These are phyloP conservation scores for Trichocladium antarcticum DNA, from an alignment of 495 filamentous ascomycete species.

Conservation along the genomic window DNA sequence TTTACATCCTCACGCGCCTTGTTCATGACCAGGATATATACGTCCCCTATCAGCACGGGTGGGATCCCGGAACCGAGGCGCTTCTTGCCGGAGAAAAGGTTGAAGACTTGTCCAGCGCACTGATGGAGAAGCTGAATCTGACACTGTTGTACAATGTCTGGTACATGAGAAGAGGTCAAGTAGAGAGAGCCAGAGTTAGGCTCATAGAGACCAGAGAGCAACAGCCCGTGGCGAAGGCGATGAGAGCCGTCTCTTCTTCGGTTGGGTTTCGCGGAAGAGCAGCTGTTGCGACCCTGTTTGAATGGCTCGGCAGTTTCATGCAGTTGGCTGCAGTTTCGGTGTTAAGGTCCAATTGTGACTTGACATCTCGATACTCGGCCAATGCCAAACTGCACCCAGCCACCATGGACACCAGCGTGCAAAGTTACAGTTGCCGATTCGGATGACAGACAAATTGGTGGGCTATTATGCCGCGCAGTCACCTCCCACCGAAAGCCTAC, in stretches of 20 bases:
- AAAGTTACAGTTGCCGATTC: too few relatives aligned
- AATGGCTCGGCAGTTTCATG: too few relatives aligned
- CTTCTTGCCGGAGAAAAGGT: constrained; percentile 16
- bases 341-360: neutral
- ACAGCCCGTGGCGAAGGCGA: neutral
- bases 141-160: neutral
- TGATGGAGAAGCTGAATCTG: constrained; percentile 4
- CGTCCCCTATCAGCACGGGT: constrained; percentile 2
- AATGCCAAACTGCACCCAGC: neutral
- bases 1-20: constrained; percentile 15
- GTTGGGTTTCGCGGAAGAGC: neutral
- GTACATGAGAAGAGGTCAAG: neutral
- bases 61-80: constrained; percentile 1
- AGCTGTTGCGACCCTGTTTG: neutral
- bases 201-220: too few relatives aligned
- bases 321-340: neutral
- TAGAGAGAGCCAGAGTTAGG: neutral
- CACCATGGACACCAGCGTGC: neutral
- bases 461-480: too few relatives aligned
- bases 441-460: too few relatives aligned
- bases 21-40: constrained; percentile 20
- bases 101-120: constrained; percentile 31
- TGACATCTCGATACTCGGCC: neutral
- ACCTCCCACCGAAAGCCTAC: too few relatives aligned
- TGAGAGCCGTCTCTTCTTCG: neutral